Evolutionary conservation across 179 eudicot species (phyloP).

Genomic region (Beta macrorhiza): DNA sequence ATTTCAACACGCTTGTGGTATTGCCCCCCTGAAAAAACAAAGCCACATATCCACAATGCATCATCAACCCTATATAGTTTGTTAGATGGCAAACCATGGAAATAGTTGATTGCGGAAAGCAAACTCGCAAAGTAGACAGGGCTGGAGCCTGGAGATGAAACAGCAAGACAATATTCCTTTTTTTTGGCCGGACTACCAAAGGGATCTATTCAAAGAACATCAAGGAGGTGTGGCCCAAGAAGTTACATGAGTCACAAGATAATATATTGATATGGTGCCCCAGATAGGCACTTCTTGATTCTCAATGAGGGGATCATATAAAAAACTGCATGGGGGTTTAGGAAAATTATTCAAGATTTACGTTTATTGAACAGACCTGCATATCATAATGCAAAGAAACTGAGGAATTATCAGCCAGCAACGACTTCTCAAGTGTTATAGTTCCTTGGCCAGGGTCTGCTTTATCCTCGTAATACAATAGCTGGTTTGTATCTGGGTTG

Average conservation of each 20-base stretch:
- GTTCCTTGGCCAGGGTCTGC: conserved; percentile 54
- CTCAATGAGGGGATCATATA: neutral
- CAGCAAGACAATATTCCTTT: neutral
- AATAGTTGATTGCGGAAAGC: no score
- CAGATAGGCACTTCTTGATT: neutral
- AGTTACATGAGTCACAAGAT: neutral
- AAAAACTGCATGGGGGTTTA: neutral
- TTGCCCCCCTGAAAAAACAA: neutral
- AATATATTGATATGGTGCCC: neutral
- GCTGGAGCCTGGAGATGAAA: neutral
- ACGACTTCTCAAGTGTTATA: conserved; percentile 68
- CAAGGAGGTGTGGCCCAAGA: neutral
- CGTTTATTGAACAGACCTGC: conserved; percentile 49
- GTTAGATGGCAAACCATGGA: neutral
- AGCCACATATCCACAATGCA: neutral
- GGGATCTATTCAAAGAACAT: neutral
- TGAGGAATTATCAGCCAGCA: conserved; percentile 63
- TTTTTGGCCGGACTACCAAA: neutral
- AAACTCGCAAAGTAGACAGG: neutral
- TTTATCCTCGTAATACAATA: conserved; percentile 79
- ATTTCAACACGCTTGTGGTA: neutral
- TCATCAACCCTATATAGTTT: conserved; percentile 3
- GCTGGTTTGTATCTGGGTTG: conserved; percentile 82
- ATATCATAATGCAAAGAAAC: conserved; percentile 76
- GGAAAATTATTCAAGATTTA: neutral